A percentile compares a stretch with the other conserved stretches of the same genome.
These are phyloP conservation scores for Aspergillus haitiensis DNA, from an alignment of 495 filamentous ascomycete genomes.

Conservation along the genomic window DNA sequence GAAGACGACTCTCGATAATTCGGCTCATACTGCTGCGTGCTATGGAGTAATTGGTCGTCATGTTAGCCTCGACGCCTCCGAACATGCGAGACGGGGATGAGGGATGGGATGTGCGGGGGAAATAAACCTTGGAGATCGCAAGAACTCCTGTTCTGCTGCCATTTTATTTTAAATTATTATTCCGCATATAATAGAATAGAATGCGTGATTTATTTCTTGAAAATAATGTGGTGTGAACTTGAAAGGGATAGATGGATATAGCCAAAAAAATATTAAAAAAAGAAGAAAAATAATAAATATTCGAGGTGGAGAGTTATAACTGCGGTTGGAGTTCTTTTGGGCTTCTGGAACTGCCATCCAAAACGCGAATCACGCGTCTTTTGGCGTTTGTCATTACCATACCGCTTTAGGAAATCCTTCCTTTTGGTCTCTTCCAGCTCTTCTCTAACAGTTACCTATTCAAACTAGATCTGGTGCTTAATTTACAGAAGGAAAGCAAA, in stretches of 20 bases:
- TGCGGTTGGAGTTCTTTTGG: constrained; percentile 7
- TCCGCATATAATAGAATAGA: not conserved
- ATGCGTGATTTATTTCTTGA: too few relatives aligned
- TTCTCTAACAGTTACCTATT: not conserved
- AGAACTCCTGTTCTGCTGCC: constrained; percentile 36
- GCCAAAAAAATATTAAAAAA: not conserved
- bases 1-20: constrained; percentile 54
- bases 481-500: too few relatives aligned
- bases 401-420: constrained; percentile 21
- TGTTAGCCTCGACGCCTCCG: constrained; percentile 23
- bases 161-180: constrained; percentile 25
- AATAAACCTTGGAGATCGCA: constrained; percentile 41
- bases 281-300: too few relatives aligned
- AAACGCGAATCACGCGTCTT: constrained; percentile 34
- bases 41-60: constrained; percentile 17
- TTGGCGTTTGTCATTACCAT: constrained; percentile 31
- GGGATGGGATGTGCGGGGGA: constrained; percentile 8
- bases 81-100: not conserved
- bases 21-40: constrained; percentile 42
- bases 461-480: too few relatives aligned
- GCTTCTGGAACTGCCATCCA: not conserved
- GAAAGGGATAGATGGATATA: too few relatives aligned
- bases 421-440: not conserved
- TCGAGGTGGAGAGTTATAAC: not conserved
- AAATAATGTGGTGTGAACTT: too few relatives aligned